These are phyloP conservation scores for Linnemannia exigua DNA, from an alignment of 192 early-diverging fungal species.

Conservation along the genomic window DNA sequence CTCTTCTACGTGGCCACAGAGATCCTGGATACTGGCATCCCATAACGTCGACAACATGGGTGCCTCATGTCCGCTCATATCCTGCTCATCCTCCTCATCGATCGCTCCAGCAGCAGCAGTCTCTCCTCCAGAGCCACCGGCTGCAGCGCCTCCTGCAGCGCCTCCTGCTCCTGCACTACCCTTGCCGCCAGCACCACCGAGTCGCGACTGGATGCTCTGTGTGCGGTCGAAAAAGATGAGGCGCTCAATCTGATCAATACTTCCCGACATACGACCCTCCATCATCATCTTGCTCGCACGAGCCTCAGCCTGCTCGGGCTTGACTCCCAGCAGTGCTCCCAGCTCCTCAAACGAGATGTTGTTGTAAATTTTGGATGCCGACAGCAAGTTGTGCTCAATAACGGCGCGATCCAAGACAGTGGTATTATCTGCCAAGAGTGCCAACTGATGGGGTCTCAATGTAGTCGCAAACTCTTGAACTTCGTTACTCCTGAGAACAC, in stretches of 20 bases:
- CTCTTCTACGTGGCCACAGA: slow-evolving; percentile 73
- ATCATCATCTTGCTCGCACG: slow-evolving; percentile 92
- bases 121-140: slow-evolving; percentile 44
- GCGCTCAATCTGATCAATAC: slow-evolving; percentile 93
- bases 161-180: slow-evolving; percentile 29
- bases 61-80: slow-evolving; percentile 44
- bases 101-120: slow-evolving; percentile 29
- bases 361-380: slow-evolving; percentile 92
- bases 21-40: slow-evolving; percentile 69
- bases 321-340: slow-evolving; percentile 80
- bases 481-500: slow-evolving; percentile 83
- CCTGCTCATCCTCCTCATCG: slow-evolving; percentile 45
- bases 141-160: slow-evolving; percentile 26
- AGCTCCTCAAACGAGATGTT: slow-evolving; percentile 93
- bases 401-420: slow-evolving; percentile 93
- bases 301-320: slow-evolving; percentile 86
- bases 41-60: slow-evolving; percentile 64
- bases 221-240: slow-evolving; percentile 87
- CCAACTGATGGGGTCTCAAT: slow-evolving; percentile 85
- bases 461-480: slow-evolving; percentile 83
- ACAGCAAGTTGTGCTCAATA: slow-evolving; percentile 94
- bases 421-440: slow-evolving; percentile 77
- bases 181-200: slow-evolving; percentile 43
- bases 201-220: slow-evolving; percentile 51
- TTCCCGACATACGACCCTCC: slow-evolving; percentile 89